phyloP scores from a whole-genome alignment of 306 rosid genomes.

The Cicer chorassanicum region DNA sequence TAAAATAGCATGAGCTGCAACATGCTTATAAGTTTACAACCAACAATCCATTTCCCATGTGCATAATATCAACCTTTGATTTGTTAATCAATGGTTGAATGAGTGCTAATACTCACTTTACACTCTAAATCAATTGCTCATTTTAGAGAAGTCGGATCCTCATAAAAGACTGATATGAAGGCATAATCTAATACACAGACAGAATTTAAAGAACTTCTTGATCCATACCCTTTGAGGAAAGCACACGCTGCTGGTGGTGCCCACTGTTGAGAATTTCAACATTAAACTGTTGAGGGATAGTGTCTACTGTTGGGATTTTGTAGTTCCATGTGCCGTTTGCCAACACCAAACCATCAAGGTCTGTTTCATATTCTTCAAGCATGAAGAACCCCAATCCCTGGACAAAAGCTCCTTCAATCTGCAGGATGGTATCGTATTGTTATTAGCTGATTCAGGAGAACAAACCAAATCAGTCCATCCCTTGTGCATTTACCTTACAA shows the following conservation, averaged over 20 bases:
- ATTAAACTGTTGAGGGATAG: constrained; percentile 79
- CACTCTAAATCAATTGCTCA: background rate
- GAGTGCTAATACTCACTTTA: background rate
- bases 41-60: background rate
- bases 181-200: background rate
- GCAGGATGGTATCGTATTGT: constrained; percentile 45
- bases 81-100: background rate
- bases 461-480: background rate
- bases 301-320: constrained; percentile 87
- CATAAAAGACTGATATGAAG: constrained; percentile 34
- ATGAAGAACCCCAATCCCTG: constrained; percentile 91
- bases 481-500: background rate
- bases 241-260: constrained; percentile 73
- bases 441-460: background rate
- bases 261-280: constrained; percentile 82
- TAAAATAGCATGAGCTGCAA: constrained; percentile 9
- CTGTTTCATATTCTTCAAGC: constrained; percentile 77
- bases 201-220: constrained; percentile 22
- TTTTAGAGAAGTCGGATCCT: background rate
- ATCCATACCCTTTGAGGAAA: constrained; percentile 85
- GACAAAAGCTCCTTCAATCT: constrained; percentile 97
- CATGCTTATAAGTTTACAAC: background rate
- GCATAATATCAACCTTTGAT: background rate
- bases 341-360: constrained; percentile 68
- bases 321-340: constrained; percentile 86